Percentiles rank a stretch among this genome's conserved stretches.
phyloP scores from a whole-genome alignment of 2,329 filamentous ascomycete genomes.

The Neonectria coccinea region DNA sequence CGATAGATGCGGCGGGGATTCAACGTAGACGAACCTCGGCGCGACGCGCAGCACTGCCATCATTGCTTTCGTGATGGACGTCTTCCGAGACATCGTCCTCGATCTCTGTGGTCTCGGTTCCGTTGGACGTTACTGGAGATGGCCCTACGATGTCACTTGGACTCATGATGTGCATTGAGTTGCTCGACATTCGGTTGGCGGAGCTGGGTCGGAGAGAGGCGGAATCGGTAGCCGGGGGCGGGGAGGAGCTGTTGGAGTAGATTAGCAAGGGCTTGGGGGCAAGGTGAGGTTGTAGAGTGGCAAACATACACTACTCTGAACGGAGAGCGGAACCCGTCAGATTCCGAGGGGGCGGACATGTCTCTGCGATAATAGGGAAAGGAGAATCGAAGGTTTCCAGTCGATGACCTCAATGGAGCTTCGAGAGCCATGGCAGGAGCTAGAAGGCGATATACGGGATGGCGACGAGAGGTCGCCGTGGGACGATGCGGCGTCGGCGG shows the following conservation, averaged over 20 bases:
- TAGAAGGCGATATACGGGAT: constrained; percentile 23
- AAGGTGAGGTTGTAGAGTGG: neutral
- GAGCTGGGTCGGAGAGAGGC: constrained; percentile 65
- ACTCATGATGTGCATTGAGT: constrained; percentile 66
- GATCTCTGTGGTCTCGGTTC: constrained; percentile 85
- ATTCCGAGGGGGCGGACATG: constrained; percentile 67
- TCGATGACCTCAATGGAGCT: constrained; percentile 72
- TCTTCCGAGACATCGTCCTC: constrained; percentile 80
- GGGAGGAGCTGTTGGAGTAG: constrained; percentile 48
- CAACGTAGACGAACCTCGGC: constrained; percentile 47
- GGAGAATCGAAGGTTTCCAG: constrained; percentile 58
- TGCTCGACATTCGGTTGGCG: constrained; percentile 61
- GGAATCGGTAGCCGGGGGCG: constrained; percentile 55
- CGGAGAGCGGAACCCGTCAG: constrained; percentile 60
- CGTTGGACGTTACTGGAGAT: constrained; percentile 86
- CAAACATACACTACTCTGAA: constrained; percentile 64
- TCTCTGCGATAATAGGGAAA: constrained; percentile 61
- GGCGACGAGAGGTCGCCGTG: constrained; percentile 31
- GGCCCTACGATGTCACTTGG: constrained; percentile 80
- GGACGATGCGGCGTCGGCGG: constrained; percentile 26
- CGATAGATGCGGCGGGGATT: neutral
- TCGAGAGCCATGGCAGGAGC: constrained; percentile 52
- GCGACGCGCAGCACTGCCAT: constrained; percentile 35
- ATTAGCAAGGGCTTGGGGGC: constrained; percentile 25
- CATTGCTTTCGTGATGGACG: constrained; percentile 51